Evolutionary conservation across 78 protist genomes (phyloP), one percentile per base, ranked within the genome.

Genomic region (Dictyostelium firmibasis): DNA sequence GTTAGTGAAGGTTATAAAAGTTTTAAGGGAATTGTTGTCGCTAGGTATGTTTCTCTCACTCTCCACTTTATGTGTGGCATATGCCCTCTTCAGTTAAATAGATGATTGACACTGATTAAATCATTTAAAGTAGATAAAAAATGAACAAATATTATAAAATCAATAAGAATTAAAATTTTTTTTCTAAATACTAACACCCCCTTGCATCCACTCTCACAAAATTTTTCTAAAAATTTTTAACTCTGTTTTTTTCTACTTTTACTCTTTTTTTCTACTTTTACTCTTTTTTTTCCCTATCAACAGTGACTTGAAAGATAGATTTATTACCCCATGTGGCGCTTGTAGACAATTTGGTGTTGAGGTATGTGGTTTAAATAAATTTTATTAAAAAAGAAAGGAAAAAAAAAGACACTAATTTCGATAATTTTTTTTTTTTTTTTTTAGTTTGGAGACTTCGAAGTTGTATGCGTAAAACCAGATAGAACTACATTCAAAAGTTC

Each of bases 311-410:
- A 43, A n/a, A 25, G 94, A 97, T 31, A 89, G 92, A 84, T 72
- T 81, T 75, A 75, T 75, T 81, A 85, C 88, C 2, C 98, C 98
- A 33, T 97, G 98, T 53, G 98, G 98, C 29, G 96, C 97, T n/a
- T 97, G 98, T 69, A 84, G 98, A 38, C 98, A 97, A 69, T 93
- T 94, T 92, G 91, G 96, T 47, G 92, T 89, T 69, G 98, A 97
- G 88, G 92, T 94, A 57, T 16, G 72, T 84, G 33, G 2, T 25
- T 7, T 33, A 16, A 29, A 4, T 27, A 13, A 20, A 36, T 20
- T 41, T 9, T 4, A 43, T 53, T 41, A 0, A 25, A 35, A 14
- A 25, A 64, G 35, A 64, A 9, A 23, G 1, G 38, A 67, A 3
- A 13, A 6, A 36, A 50, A 50, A 50, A 50, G 13, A 31, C 20